phyloP scores from a whole-genome alignment of 2,329 filamentous ascomycete species.

The Ciborinia camelliae region DNA sequence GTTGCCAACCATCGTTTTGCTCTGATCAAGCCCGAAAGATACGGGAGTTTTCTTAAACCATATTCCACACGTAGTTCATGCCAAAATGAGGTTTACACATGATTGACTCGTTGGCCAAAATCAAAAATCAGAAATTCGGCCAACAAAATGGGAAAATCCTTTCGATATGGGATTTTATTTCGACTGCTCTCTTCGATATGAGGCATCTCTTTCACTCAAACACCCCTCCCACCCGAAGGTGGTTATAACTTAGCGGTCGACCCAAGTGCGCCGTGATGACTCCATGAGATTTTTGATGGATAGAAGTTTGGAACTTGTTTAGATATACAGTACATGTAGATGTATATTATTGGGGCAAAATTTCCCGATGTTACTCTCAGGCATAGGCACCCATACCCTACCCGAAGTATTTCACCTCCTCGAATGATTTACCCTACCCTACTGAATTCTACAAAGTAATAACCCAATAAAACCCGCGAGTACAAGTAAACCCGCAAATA shows the following conservation, averaged over 20 bases:
- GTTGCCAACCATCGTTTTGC: neutral
- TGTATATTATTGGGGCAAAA: neutral
- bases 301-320: neutral
- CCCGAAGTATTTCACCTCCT: too few relatives aligned
- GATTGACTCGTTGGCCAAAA: neutral
- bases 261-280: neutral
- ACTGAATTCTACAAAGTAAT: too few relatives aligned
- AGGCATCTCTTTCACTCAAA: neutral
- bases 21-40: neutral
- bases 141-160: neutral
- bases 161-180: neutral
- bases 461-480: too few relatives aligned
- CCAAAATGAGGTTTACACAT: neutral
- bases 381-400: too few relatives aligned
- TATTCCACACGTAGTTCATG: neutral
- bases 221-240: neutral
- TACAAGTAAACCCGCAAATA: too few relatives aligned
- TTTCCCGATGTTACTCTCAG: neutral
- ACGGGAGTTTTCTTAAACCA: neutral
- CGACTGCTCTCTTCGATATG: neutral
- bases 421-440: too few relatives aligned
- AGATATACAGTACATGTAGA: neutral
- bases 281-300: neutral
- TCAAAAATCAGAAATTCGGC: neutral
- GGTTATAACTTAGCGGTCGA: neutral